phyloP scores from a whole-genome alignment of 176 grass and related monocot species.

The Avena sativa region DNA sequence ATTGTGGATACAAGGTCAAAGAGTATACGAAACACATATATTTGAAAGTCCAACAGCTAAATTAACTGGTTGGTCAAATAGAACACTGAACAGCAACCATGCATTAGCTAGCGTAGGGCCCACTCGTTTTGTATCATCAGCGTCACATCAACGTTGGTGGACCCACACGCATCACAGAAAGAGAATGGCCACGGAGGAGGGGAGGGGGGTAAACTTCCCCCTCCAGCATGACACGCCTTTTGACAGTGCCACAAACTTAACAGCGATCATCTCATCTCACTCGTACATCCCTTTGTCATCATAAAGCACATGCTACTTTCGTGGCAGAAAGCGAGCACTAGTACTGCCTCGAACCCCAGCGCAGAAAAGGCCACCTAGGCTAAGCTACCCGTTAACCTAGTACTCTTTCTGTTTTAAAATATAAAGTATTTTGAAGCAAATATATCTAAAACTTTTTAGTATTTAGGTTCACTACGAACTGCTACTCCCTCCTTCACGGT shows the following conservation, averaged over 20 bases:
- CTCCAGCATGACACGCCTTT: conserved; percentile 33
- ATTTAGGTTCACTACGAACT: no score
- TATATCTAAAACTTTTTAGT: no score
- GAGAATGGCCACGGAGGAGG: not conserved
- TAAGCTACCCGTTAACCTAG: not conserved
- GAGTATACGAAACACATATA: not conserved
- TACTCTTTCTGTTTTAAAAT: no score
- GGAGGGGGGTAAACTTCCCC: not conserved
- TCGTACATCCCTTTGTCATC: not conserved
- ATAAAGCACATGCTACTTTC: conserved; percentile 44
- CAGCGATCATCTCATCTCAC: not conserved
- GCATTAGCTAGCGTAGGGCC: no score
- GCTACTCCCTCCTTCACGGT: no score
- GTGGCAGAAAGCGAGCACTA: conserved; percentile 28
- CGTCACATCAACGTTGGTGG: not conserved
- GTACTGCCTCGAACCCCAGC: not conserved
- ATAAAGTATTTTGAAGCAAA: no score
- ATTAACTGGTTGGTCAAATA: not conserved
- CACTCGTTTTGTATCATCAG: no score
- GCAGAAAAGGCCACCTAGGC: not conserved
- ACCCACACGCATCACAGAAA: not conserved
- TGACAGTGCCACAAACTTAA: conserved; percentile 32
- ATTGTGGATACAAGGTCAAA: not conserved
- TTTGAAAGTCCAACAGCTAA: not conserved
- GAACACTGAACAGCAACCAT: not conserved